Base-by-base conservation (phyloP, 1,284 basidiomycete species). In the Microbotryomycetes sp. region DNA sequence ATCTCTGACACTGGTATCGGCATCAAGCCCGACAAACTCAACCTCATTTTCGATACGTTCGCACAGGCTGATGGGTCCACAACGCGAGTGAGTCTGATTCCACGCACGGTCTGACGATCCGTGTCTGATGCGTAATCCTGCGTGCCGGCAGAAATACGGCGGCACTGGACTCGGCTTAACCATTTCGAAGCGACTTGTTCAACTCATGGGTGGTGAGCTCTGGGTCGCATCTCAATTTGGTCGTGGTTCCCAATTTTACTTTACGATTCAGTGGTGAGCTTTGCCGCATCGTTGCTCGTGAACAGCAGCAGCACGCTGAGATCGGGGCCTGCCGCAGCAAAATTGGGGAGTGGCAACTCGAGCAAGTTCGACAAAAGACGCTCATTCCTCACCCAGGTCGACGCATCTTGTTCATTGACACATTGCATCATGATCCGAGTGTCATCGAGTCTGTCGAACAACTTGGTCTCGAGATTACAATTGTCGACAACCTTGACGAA, bases 11-110 rank as follows among this genome's bases (percentile, higher is more conserved):
- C 93, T 1, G 96, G 96, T 68, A 99, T 99, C 73, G 96, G 96
- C 64, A 98, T 99, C 77, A 93, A 96, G 71, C 92, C 93, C 76
- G 96, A 98, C 77, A 98, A 98, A 81, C 79, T 98, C 64, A 94
- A 94, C 73, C 81, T 98, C 75, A 99, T 99, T 75, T 99, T 98
- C 77, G 94, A 99, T 76, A 98, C 96, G 4, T 99, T 99, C 79
- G 93, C 92, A 72, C 96, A 98, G 75, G 96, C 96, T 0, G 96
- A 98, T 79, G 96, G 78, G 7, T 78, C 77, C 19, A 79, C 77
- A 14, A 79, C 78, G 47, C 64, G 77, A 89, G 55, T 67, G n/a
- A 52, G 66, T 58, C 16, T 23, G 15, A 32, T 25, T 22, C 22
- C 14, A 29, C 50, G 19, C 4, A 53, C 19, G 28, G 53, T 63